Evolutionary conservation across 495 filamentous ascomycete genomes (phyloP).

Genomic region (Xylaria bambusicola): DNA sequence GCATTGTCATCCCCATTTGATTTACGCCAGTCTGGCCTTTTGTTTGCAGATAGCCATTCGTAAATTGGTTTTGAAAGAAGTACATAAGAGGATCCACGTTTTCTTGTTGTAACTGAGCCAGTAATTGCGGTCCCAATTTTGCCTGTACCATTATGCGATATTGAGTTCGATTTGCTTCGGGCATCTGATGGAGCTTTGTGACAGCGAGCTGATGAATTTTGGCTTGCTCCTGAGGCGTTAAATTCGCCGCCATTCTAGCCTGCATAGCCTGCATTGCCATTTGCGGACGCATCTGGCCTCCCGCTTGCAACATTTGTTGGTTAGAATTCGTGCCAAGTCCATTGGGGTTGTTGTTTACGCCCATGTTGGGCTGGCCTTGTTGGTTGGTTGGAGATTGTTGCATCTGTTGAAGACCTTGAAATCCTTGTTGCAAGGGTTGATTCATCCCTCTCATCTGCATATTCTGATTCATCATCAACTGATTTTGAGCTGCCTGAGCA

Average conservation of each 20-base stretch:
- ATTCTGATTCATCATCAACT: slow-evolving; percentile 50
- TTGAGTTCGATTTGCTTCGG: slow-evolving; percentile 36
- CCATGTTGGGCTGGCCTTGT: slow-evolving; percentile 39
- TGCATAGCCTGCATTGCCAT: slow-evolving; percentile 24
- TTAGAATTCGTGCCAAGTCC: slow-evolving; percentile 37
- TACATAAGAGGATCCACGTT: slow-evolving; percentile 43
- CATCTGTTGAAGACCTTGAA: slow-evolving; percentile 53
- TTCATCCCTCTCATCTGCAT: slow-evolving; percentile 45
- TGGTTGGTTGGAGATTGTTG: slow-evolving; percentile 48
- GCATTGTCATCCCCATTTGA: slow-evolving; percentile 33
- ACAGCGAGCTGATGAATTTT: slow-evolving; percentile 33
- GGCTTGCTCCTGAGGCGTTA: slow-evolving; percentile 32
- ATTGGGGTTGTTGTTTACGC: slow-evolving; percentile 36
- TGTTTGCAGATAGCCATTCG: slow-evolving; percentile 33
- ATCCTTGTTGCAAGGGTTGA: slow-evolving; percentile 43
- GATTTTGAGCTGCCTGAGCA: slow-evolving; percentile 41
- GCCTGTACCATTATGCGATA: slow-evolving; percentile 36
- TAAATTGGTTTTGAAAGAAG: slow-evolving; percentile 46
- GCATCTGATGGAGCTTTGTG: slow-evolving; percentile 24
- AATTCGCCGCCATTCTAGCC: too few relatives aligned
- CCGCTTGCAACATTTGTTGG: slow-evolving; percentile 44
- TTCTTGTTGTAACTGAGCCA: slow-evolving; percentile 36
- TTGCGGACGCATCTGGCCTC: slow-evolving; percentile 28
- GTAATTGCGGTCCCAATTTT: slow-evolving; percentile 31
- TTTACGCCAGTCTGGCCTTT: slow-evolving; percentile 27